Evolutionary conservation across 1,284 basidiomycete genomes (phyloP).

Genomic region (Volvariella volvacea): DNA sequence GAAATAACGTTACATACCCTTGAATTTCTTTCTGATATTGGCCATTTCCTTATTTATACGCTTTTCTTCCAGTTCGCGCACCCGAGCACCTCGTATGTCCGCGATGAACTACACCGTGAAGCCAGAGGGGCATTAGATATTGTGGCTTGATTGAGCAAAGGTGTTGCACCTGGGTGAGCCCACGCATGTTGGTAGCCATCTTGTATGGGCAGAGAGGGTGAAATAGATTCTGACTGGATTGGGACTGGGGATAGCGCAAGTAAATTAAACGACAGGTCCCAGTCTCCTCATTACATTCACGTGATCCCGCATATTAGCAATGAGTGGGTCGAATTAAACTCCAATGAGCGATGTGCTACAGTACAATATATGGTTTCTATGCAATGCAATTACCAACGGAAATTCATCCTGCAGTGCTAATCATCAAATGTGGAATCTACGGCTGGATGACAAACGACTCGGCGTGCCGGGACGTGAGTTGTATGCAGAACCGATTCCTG

Average conservation of each 20-base stretch:
- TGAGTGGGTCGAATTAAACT: too few relatives aligned
- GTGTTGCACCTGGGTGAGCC: constrained; percentile 73
- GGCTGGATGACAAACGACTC: constrained; percentile 26
- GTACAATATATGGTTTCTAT: too few relatives aligned
- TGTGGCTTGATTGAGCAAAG: constrained; percentile 4
- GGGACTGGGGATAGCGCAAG: too few relatives aligned
- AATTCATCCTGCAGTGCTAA: too few relatives aligned
- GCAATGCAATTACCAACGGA: too few relatives aligned
- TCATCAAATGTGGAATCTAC: too few relatives aligned
- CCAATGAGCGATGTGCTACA: background rate
- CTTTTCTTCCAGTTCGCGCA: constrained; percentile 91
- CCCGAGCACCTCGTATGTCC: constrained; percentile 89
- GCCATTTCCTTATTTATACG: constrained; percentile 99
- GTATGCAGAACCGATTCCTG: constrained; percentile 37
- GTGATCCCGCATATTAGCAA: too few relatives aligned
- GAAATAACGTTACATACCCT: too few relatives aligned
- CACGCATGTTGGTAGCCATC: constrained; percentile 87
- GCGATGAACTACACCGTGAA: constrained; percentile 79
- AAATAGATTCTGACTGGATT: too few relatives aligned
- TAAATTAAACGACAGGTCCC: too few relatives aligned
- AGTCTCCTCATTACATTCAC: too few relatives aligned
- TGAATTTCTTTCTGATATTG: constrained; percentile 98
- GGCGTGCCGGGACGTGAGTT: constrained; percentile 64
- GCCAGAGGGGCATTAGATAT: background rate
- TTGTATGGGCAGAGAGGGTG: constrained; percentile 15